phyloP scores from a whole-genome alignment of 129 eudicot genomes.

The Tagetes patula region DNA sequence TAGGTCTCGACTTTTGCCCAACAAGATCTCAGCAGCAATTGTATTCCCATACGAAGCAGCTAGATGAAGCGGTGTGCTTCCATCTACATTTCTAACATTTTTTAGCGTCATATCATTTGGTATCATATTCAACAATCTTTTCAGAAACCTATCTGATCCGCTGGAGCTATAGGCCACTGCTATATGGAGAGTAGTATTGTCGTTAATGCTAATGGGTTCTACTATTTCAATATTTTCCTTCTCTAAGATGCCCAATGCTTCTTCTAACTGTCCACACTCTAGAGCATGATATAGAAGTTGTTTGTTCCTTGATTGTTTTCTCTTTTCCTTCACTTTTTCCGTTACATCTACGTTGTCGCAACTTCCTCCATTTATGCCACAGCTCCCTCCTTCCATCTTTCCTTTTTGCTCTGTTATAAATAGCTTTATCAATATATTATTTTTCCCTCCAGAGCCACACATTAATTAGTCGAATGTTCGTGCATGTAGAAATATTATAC shows the following conservation, averaged over 20 bases:
- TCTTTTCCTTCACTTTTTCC: background rate
- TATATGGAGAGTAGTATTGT: constrained; percentile 7
- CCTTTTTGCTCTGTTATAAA: too few species aligned
- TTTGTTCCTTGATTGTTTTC: background rate
- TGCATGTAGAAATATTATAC: too few species aligned
- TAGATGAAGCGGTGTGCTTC: constrained; percentile 4
- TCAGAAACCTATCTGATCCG: background rate
- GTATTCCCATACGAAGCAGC: background rate
- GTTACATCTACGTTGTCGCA: background rate
- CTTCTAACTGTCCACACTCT: background rate
- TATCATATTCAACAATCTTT: background rate
- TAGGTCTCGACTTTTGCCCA: background rate
- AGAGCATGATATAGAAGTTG: background rate
- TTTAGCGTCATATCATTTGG: background rate
- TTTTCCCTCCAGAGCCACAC: too few species aligned
- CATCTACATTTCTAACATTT: background rate
- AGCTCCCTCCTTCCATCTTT: background rate
- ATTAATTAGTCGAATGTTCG: too few species aligned
- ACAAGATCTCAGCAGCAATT: constrained; percentile 5
- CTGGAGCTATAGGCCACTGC: background rate
- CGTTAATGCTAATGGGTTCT: background rate
- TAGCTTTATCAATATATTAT: too few species aligned
- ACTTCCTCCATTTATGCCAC: background rate
- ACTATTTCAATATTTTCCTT: background rate
- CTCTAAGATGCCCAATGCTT: background rate